Evolutionary conservation across 2,329 filamentous ascomycete species (phyloP).

Genomic region (Coniochaeta ligniaria): DNA sequence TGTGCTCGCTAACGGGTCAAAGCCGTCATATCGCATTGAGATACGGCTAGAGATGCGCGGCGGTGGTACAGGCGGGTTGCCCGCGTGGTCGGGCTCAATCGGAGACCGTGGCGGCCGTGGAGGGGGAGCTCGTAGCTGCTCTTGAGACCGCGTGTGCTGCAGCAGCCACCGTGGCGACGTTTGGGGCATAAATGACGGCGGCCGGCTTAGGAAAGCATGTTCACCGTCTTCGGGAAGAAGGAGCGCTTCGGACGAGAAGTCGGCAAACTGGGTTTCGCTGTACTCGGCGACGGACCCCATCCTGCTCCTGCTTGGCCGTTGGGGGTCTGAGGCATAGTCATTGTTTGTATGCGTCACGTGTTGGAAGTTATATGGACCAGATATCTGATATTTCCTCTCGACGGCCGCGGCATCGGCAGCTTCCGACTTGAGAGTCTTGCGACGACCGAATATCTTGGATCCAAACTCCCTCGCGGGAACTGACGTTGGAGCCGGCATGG

Average conservation of each 20-base stretch:
- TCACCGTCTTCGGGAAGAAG: constrained; percentile 9
- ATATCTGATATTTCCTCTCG: constrained; percentile 45
- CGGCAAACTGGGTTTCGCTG: constrained; percentile 36
- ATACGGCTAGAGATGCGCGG: constrained; percentile 49
- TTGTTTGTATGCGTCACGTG: constrained; percentile 53
- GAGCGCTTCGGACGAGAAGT: constrained; percentile 39
- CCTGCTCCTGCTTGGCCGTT: constrained; percentile 30
- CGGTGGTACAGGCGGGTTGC: constrained; percentile 35
- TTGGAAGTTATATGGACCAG: constrained; percentile 59
- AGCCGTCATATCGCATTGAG: constrained; percentile 35
- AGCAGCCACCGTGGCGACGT: constrained; percentile 26
- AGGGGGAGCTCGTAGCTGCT: constrained; percentile 38
- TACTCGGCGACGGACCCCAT: constrained; percentile 36
- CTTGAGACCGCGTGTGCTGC: constrained; percentile 40
- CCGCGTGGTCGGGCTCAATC: constrained; percentile 17
- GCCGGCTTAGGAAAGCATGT: constrained; percentile 8
- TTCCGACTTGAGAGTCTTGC: constrained; percentile 27
- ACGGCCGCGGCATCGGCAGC: constrained; percentile 16
- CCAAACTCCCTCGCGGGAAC: constrained; percentile 33
- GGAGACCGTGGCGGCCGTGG: constrained; percentile 45
- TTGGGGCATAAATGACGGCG: constrained; percentile 18
- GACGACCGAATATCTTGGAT: constrained; percentile 43
- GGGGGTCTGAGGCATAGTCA: constrained; percentile 35
- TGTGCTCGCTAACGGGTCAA: constrained; percentile 27
- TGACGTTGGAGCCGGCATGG: constrained; percentile 14